Evolutionary conservation across 257 asterid genomes (phyloP), one percentile per base, ranked within the genome.

Genomic region (Nicotiana benthamiana): DNA sequence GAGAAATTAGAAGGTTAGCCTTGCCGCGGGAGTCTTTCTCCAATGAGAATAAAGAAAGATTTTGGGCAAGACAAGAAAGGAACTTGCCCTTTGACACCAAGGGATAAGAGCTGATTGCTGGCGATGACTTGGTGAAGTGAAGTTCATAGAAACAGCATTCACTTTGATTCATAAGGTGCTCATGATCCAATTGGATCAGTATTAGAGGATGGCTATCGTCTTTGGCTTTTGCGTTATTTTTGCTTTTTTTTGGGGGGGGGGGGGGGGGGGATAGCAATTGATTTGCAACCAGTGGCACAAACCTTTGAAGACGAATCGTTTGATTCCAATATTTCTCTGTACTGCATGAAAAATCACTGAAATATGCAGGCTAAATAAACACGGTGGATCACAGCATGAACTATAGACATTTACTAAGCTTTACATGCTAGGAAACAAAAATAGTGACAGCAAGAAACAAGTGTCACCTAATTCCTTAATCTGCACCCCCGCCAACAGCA

Each of bases 401-500:
- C 46, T 54, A 56, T 22, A n/a, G 59, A 72, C 48, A 72, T 46
- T 72, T 72, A 22, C 77, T 43, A 46, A 22, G 60, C 12, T 72
- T 70, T 70, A 2, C 56, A 70, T 17, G 6, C 7, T 72, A 46
- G 36, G 60, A 72, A 72, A 72, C 40, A 76, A 59, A 79, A 62
- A 46, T 46, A 30, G 51, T 56, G 51, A 61, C 46, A 36, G 40
- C 57, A 16, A 63, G 51, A 43, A 75, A 80, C 60, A 3, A 36
- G 79, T 16, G 64, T 86, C 86, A 95, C 99, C 99, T 86, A 95
- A 80, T 85, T 95, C 98, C 87, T 88, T 88, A 80, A 95, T 95
- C 88, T 95, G 98, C 89, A 92, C 34, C 91, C 85, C 96, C 10
- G 98, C 90, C 87, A 95, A 80, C 80, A 93, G 83, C 84, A 95